A percentile compares a stretch with the other conserved stretches of the same genome.
Evolutionary conservation across 805 yeast species (phyloP).

Genomic region (Zygosaccharomyces lentus): DNA sequence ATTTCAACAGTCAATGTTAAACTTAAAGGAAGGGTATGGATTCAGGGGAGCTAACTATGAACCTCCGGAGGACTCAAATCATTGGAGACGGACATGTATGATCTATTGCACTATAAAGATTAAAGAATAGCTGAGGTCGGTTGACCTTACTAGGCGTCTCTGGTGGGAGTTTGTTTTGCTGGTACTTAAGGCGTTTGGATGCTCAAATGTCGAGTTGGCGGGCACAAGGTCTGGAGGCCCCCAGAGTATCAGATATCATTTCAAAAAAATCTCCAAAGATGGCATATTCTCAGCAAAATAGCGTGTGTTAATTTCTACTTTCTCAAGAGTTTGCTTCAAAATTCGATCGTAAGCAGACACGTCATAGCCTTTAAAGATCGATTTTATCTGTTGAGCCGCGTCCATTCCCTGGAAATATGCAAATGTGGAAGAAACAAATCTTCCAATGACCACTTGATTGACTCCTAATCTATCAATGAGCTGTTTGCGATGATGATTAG

Average conservation of each 20-base stretch:
- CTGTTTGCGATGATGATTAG: constrained; percentile 40
- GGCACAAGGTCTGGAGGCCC: too few species aligned
- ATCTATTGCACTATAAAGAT: neutral
- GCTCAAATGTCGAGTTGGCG: too few species aligned
- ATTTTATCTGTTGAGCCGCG: constrained; percentile 35
- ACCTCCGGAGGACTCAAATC: neutral
- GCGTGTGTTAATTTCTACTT: constrained; percentile 14
- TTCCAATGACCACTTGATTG: constrained; percentile 44
- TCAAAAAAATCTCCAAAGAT: constrained; percentile 4
- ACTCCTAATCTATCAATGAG: constrained; percentile 41
- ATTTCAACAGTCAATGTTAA: neutral
- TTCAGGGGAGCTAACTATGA: neutral
- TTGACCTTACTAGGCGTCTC: too few species aligned
- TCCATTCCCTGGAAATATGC: constrained; percentile 38
- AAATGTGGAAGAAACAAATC: constrained; percentile 38
- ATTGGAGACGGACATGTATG: constrained; percentile 1
- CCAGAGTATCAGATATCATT: neutral
- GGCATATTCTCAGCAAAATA: constrained; percentile 6
- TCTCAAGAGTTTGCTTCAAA: constrained; percentile 18
- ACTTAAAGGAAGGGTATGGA: neutral
- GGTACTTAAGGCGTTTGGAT: too few species aligned
- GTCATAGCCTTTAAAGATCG: constrained; percentile 33
- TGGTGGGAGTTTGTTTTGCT: too few species aligned
- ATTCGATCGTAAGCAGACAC: constrained; percentile 17
- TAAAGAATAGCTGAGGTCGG: too few species aligned